A percentile compares a stretch with the other conserved stretches of the same genome.
These are phyloP conservation scores for Auricularia heimuer DNA, from an alignment of 768 basidiomycete species.

Conservation along the genomic window DNA sequence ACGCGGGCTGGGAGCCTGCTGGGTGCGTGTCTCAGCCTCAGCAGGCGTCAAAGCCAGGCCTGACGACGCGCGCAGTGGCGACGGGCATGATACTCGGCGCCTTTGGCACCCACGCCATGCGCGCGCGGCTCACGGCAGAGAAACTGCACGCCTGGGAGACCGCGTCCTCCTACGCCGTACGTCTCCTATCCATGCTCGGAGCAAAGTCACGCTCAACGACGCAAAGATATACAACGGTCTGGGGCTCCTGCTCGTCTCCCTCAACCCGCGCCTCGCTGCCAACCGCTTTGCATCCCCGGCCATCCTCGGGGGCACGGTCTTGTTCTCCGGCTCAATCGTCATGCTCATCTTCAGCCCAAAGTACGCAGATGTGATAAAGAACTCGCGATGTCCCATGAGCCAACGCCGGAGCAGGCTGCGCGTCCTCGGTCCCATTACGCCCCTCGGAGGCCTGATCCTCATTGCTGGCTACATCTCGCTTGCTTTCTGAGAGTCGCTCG, in stretches of 20 bases:
- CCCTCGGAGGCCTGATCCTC: conserved; percentile 53
- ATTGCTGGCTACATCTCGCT: conserved; percentile 55
- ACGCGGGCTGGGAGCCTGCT: background rate
- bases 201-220: background rate
- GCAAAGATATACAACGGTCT: conserved; percentile 60
- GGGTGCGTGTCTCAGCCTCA: background rate
- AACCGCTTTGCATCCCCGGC: conserved; percentile 63
- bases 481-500: conserved; percentile 26
- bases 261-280: conserved; percentile 48
- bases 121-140: conserved; percentile 37
- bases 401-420: conserved; percentile 26
- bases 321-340: conserved; percentile 61
- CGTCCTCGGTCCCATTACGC: conserved; percentile 55
- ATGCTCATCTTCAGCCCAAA: conserved; percentile 40
- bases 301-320: conserved; percentile 41
- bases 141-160: conserved; percentile 51
- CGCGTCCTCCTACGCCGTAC: conserved; percentile 54
- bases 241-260: conserved; percentile 48
- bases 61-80: conserved; percentile 21
- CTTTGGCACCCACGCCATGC: conserved; percentile 59
- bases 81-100: conserved; percentile 52
- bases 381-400: background rate
- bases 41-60: background rate
- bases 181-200: conserved; percentile 12
- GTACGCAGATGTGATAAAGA: conserved; percentile 21